Evolutionary conservation across 169 alveolate species (phyloP).

Genomic region (Perkinsus marinus): DNA sequence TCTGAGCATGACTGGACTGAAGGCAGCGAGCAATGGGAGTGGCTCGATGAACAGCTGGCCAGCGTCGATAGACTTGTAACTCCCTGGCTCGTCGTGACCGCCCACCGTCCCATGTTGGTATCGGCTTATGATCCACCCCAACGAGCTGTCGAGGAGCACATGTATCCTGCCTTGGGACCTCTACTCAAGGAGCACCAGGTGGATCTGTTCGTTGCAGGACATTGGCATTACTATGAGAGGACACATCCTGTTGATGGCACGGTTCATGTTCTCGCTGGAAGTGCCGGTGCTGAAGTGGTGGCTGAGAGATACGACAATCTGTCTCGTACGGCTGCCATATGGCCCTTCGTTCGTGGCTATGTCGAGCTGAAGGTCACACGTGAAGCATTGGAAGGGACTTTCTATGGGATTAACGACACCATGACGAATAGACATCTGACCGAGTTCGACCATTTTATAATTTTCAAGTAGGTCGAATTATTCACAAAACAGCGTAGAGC

Average conservation of each 20-base stretch:
- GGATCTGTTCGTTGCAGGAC: neutral
- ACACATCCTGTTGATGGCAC: neutral
- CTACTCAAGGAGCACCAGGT: neutral
- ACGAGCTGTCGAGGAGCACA: neutral
- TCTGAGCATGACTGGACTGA: neutral
- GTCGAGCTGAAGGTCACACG: neutral
- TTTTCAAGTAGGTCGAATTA: neutral
- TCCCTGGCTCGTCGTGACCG: neutral
- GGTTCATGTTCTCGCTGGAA: neutral
- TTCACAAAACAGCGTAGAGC: too few species aligned
- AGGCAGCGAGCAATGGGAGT: neutral
- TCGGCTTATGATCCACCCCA: neutral
- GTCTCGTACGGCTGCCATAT: neutral
- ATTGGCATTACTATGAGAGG: neutral
- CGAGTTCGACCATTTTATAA: neutral
- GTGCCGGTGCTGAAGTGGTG: neutral
- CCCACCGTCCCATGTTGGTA: neutral
- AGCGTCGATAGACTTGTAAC: neutral
- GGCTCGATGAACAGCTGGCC: neutral
- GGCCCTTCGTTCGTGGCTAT: neutral
- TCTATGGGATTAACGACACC: neutral
- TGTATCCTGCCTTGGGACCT: neutral
- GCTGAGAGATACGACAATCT: neutral
- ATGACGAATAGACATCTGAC: neutral
- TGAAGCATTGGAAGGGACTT: neutral